Evolutionary conservation across 1,284 basidiomycete species (phyloP), one percentile per base, ranked within the genome.

Genomic region (Agroathelia rolfsii): DNA sequence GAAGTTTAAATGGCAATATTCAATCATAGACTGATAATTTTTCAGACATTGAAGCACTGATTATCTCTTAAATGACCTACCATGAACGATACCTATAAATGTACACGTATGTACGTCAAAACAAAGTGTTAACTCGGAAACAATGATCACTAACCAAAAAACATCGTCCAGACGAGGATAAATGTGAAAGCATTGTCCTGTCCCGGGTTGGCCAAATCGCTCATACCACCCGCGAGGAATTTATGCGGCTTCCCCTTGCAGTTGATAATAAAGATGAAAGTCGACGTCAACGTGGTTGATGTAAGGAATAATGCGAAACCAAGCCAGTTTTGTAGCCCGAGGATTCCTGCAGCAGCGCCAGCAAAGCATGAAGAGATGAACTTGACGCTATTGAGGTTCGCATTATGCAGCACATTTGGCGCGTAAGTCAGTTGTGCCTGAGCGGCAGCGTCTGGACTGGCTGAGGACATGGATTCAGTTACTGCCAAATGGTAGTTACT

Each of bases 171-270:
- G 21, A 83, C 77, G 27, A 92, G 66, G 39, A 93, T 68, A 50
- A 89, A 93, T 1, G 85, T 85, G 47, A 85, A 81, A 12, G 79
- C 62, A 44, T 88, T 89, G 56, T 92, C 87, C 55, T 86, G 79
- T 8, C 85, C 84, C 0, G 88, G 78, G 38, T 81, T 86, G 29
- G 77, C 56, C 25, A 89, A 58, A 36, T 80, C 82, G 47, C 63
- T 55, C 47, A 72, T 51, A 5, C 81, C 77, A 6, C 73, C 71
- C 26, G 67, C 57, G 14, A 80, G 55, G 54, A 72, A 84, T 44
- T 72, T 74, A 28, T 53, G 46, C 4, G 76, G 66, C 28, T 61
- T 62, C 12, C 75, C 72, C 38, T 66, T 63, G 58, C 82, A 87
- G 49, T 85, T 87, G 43, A 85, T 51, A n/a, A 56, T 48, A 37